Evolutionary conservation across 2,329 filamentous ascomycete species (phyloP), one percentile per base, ranked within the genome.

Genomic region (Penicillium sp.): DNA sequence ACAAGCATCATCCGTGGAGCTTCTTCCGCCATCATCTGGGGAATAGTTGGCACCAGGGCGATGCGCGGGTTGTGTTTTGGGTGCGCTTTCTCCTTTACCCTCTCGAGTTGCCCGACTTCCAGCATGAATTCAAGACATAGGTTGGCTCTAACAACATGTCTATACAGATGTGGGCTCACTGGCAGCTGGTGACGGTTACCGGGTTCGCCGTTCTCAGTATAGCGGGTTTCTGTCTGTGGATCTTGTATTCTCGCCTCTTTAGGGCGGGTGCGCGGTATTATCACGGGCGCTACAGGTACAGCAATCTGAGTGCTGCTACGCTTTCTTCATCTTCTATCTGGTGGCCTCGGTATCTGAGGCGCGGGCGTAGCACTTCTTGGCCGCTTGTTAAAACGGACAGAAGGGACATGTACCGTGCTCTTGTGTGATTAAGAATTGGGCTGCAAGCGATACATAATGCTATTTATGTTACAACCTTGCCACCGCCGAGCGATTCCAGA

Each of bases 1-100:
- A 53, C 50, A 53, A 38, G n/a, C n/a, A 38, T 7, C n/a, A 21
- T 30, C 8, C 50, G n/a, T 53, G 50, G 50, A 53, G 50, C 21
- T 53, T 53, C 31, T 53, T 53, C 31, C 19, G n/a, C 13, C 31
- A 38, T 26, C 7, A 53, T 9, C 21, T 13, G 17, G 50, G 50
- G 7, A 53, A 13, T 23, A 53, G 50, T 13, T 53, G 50, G 50
- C 50, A 53, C 15, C 21, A n/a, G n/a, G n/a, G 38, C 3, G 50
- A 53, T 35, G 30, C 50, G 8, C 9, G 11, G 3, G 13, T 41
- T 15, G 11, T 41, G 15, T 15, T 41, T 15, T 41, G 35, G 11
- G 35, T 41, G 15, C 13, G 35, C 26, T 26, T 26, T 26, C 26
- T 26, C 26, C 5, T 26, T 26, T 26, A 26, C 21, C 21, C 21